Evolutionary conservation across 306 rosid species (phyloP), one percentile per base, ranked within the genome.

Genomic region (Fragaria nilgerrensis): DNA sequence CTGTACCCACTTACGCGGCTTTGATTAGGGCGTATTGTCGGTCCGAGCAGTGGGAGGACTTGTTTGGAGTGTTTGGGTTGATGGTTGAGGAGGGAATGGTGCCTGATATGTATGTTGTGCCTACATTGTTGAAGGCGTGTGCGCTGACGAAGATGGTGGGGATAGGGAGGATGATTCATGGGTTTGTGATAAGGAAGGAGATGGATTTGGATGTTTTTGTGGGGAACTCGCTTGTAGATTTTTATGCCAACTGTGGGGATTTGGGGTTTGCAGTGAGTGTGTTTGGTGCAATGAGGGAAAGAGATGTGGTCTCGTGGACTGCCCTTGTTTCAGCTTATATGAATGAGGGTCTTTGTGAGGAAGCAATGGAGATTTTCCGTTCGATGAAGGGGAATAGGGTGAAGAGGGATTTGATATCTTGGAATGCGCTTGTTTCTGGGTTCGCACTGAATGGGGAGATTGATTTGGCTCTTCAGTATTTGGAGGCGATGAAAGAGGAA

Each of bases 301-400:
- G 73, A 70, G 89, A 88, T 68, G 87, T 83, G 44, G 87, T 83
- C 22, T 85, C 87, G 0, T 85, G 91, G 87, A 88, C 87, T 53
- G 73, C 84, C 5, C 85, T 88, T 34, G 79, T 83, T 77, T 83
- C 82, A 0, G 89, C 85, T 62, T 83, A 67, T 81, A 71, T 85
- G 78, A 82, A 79, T 50, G 86, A 47, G 49, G 91, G 83, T 22
- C 77, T 81, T 67, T 50, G 77, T 71, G 79, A 85, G 53, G 84
- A 83, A 47, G 91, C 86, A 13, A 58, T 14, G 34, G 77, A 70
- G 73, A 67, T 77, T 62, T 87, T 83, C 73, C 11, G 36, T 44
- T 77, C 83, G 68, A 85, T 85, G 91, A 79, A 63, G 55, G 48
- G 67, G 47, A 79, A 77, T 62, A 85, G 89, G 44, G 58, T 85